Percentiles rank a stretch among this genome's conserved stretches.
Evolutionary conservation across 495 filamentous ascomycete species (phyloP).

Genomic region (Podospora pseudocomata): DNA sequence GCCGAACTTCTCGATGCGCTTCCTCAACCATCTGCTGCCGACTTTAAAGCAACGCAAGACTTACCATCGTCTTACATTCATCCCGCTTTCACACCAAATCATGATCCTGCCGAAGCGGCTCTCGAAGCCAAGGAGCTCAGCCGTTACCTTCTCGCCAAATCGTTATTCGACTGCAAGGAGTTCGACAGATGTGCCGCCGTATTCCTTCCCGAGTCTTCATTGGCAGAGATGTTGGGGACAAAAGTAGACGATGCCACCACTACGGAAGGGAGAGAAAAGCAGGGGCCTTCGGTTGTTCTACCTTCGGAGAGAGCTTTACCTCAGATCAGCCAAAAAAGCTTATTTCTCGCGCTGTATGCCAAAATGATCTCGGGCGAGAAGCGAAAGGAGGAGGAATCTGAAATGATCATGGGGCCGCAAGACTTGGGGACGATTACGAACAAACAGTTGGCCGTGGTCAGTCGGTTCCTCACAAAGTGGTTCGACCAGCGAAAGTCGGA

Average conservation of each 20-base stretch:
- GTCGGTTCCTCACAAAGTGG: slow-evolving; percentile 72
- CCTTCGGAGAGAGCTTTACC: slow-evolving; percentile 29
- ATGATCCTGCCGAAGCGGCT: slow-evolving; percentile 62
- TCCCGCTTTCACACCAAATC: slow-evolving; percentile 48
- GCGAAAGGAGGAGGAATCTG: slow-evolving; percentile 88
- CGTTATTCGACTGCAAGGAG: slow-evolving; percentile 93
- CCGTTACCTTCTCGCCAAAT: slow-evolving; percentile 86
- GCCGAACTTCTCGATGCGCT: slow-evolving; percentile 91
- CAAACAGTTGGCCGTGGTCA: slow-evolving; percentile 71
- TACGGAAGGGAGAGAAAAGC: slow-evolving; percentile 55
- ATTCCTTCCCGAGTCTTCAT: slow-evolving; percentile 72
- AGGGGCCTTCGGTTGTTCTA: slow-evolving; percentile 20
- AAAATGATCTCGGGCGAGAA: slow-evolving; percentile 94
- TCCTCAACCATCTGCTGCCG: slow-evolving; percentile 40
- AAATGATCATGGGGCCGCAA: slow-evolving; percentile 93
- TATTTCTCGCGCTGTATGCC: slow-evolving; percentile 92
- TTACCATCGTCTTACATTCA: slow-evolving; percentile 31
- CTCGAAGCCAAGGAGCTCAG: slow-evolving; percentile 78
- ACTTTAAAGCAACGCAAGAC: slow-evolving; percentile 35
- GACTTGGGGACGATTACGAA: slow-evolving; percentile 82
- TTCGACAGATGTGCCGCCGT: slow-evolving; percentile 91
- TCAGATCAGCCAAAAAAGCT: slow-evolving; percentile 73
- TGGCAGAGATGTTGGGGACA: slow-evolving; percentile 55
- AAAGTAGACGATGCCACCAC: slow-evolving; percentile 40
- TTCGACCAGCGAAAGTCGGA: slow-evolving; percentile 60